Percentiles rank a stretch among this genome's conserved stretches.
These are phyloP conservation scores for Rhizoclosmatium sp. DNA, from an alignment of 192 early-diverging fungal species.

Conservation along the genomic window DNA sequence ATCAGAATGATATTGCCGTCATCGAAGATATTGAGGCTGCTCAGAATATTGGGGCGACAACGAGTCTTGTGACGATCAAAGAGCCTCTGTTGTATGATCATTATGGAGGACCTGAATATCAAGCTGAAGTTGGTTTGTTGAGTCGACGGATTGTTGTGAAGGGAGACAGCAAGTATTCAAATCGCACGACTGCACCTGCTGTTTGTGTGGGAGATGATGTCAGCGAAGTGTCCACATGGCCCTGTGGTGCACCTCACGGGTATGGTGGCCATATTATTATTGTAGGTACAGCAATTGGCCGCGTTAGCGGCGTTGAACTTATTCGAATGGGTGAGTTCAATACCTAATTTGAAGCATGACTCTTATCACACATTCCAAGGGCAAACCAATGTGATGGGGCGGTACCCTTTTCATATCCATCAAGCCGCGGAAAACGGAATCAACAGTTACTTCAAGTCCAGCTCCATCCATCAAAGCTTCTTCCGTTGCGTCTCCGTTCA, in stretches of 20 bases:
- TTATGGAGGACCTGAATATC: slow-evolving; percentile 44
- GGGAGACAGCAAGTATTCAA: slow-evolving; percentile 18
- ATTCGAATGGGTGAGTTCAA: not conserved
- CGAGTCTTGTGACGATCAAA: slow-evolving; percentile 18
- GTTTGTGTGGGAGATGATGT: slow-evolving; percentile 5
- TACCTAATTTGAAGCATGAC: not conserved
- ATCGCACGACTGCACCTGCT: slow-evolving; percentile 5
- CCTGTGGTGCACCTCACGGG: slow-evolving; percentile 34
- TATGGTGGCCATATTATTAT: not conserved
- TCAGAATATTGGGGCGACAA: slow-evolving; percentile 15
- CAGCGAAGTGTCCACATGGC: not conserved
- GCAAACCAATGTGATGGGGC: slow-evolving; percentile 47
- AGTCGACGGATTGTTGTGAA: slow-evolving; percentile 33
- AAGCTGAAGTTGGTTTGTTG: slow-evolving; percentile 41
- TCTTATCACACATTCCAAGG: not conserved
- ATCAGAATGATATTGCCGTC: slow-evolving; percentile 30
- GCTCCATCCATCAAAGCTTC: slow-evolving; percentile 34
- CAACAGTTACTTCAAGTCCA: slow-evolving; percentile 31
- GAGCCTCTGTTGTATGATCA: slow-evolving; percentile 30
- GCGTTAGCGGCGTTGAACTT: not conserved
- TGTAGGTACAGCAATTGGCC: not conserved
- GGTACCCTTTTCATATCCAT: slow-evolving; percentile 42
- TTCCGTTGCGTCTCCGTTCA: slow-evolving; percentile 40
- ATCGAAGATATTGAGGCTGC: slow-evolving; percentile 19
- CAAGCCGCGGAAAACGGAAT: slow-evolving; percentile 31